Conservation (phyloP, 352 stramenopile genomes). For the Phytophthora palmivora region DNA sequence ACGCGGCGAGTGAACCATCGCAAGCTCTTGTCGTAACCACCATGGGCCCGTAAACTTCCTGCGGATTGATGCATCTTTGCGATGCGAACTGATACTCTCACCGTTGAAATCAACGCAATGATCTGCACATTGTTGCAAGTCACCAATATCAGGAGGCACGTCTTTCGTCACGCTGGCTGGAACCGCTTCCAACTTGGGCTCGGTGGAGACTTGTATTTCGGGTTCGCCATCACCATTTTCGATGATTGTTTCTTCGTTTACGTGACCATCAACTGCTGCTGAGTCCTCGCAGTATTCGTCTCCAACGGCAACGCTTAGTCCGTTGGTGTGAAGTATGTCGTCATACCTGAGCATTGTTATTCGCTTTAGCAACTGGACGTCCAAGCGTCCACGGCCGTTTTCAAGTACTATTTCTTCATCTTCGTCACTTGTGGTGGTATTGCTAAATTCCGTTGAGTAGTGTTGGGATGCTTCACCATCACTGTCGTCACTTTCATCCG, state of each 20-base stretch:
- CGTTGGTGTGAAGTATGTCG: slow-evolving; percentile 29
- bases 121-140: slow-evolving; percentile 5
- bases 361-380: slow-evolving; percentile 19
- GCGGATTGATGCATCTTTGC: neutral
- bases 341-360: slow-evolving; percentile 32
- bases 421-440: slow-evolving; percentile 4
- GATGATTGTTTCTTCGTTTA: neutral
- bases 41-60: slow-evolving; percentile 27
- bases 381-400: slow-evolving; percentile 31
- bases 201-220: neutral
- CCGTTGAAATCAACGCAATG: slow-evolving; percentile 12
- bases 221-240: neutral
- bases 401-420: slow-evolving; percentile 42
- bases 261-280: neutral
- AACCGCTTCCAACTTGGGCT: neutral
- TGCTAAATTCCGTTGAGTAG: slow-evolving; percentile 2
- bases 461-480: slow-evolving; percentile 20
- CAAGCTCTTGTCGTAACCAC: slow-evolving; percentile 43
- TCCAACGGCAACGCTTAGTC: slow-evolving; percentile 7
- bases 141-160: neutral
- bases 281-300: neutral
- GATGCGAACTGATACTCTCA: neutral
- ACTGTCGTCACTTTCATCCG: slow-evolving; percentile 22
- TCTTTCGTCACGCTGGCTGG: slow-evolving; percentile 1
- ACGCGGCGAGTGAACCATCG: slow-evolving; percentile 30